Conservation (phyloP, 2,329 filamentous ascomycete species). For the Penicillium sp. region DNA sequence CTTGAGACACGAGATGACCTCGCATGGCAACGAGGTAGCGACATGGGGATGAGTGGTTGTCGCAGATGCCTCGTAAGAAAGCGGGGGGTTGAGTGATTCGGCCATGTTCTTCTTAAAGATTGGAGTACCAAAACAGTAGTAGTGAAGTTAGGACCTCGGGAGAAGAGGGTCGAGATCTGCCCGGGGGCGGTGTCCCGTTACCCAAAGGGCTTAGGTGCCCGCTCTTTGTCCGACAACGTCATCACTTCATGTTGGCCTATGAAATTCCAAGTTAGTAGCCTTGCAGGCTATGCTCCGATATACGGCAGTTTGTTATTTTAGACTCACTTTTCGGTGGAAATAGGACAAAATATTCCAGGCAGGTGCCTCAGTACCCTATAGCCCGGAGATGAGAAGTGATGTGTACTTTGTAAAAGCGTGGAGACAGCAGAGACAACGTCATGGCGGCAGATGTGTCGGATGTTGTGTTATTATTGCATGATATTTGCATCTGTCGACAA, state of each 20-base stretch:
- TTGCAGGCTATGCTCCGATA: neutral
- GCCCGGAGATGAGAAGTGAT: neutral
- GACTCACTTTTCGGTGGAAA: neutral
- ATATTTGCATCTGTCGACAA: neutral
- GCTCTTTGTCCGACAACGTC: constrained; percentile 1
- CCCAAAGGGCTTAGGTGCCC: neutral
- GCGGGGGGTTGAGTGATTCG: constrained; percentile 60
- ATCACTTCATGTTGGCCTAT: constrained; percentile 2
- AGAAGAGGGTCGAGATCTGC: constrained; percentile 8
- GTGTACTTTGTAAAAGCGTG: neutral
- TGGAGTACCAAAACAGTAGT: constrained; percentile 1
- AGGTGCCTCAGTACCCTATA: neutral
- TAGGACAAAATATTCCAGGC: too few species aligned
- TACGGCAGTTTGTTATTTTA: neutral
- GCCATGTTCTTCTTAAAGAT: constrained; percentile 34
- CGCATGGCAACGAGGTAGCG: constrained; percentile 70
- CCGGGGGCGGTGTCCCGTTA: constrained; percentile 16
- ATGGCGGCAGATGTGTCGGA: neutral
- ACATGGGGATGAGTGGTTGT: constrained; percentile 70
- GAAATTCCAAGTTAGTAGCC: neutral
- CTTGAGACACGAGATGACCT: constrained; percentile 87
- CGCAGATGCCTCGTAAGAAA: constrained; percentile 73
- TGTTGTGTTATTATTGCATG: neutral
- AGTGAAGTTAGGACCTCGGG: constrained; percentile 3
- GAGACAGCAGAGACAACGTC: neutral